Evolutionary conservation across 805 yeast genomes (phyloP).

Genomic region (Kodamaea jinghongensis): DNA sequence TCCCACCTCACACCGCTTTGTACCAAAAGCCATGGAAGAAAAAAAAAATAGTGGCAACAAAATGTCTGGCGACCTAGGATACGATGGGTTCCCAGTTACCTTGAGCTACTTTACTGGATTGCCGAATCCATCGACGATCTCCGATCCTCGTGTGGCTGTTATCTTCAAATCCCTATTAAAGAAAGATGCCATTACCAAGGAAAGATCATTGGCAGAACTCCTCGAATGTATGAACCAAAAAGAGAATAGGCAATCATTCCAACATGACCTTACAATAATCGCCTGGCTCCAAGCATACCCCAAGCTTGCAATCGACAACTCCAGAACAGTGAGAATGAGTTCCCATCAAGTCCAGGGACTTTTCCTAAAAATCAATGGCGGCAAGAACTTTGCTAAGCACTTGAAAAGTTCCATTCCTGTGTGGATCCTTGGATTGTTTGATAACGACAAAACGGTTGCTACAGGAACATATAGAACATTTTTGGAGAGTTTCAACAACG

Average conservation of each 20-base stretch:
- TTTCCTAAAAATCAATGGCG: conserved; percentile 44
- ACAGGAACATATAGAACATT: conserved; percentile 48
- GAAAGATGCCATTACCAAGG: conserved; percentile 81
- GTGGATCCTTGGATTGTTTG: conserved; percentile 71
- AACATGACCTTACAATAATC: conserved; percentile 52
- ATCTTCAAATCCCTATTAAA: conserved; percentile 76
- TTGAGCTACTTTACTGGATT: conserved; percentile 73
- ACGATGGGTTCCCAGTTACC: conserved; percentile 46
- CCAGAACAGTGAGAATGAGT: conserved; percentile 58
- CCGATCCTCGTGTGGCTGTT: conserved; percentile 48
- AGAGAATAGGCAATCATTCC: conserved; percentile 14
- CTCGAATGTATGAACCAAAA: conserved; percentile 27
- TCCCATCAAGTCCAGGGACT: conserved; percentile 66
- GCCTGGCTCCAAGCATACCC: conserved; percentile 83
- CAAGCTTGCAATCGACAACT: conserved; percentile 68
- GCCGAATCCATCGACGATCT: conserved; percentile 50
- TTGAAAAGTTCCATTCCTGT: conserved; percentile 70
- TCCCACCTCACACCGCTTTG: too few species aligned
- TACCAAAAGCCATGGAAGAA: too few species aligned
- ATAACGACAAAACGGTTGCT: conserved; percentile 61
- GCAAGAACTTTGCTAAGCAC: conserved; percentile 59
- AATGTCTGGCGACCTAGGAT: conserved; percentile 21
- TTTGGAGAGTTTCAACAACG: conserved; percentile 53
- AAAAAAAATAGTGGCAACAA: neutral
- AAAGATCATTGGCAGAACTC: conserved; percentile 65